phyloP scores from a whole-genome alignment of 202 grass and related monocot species.

The Zizania palustris region DNA sequence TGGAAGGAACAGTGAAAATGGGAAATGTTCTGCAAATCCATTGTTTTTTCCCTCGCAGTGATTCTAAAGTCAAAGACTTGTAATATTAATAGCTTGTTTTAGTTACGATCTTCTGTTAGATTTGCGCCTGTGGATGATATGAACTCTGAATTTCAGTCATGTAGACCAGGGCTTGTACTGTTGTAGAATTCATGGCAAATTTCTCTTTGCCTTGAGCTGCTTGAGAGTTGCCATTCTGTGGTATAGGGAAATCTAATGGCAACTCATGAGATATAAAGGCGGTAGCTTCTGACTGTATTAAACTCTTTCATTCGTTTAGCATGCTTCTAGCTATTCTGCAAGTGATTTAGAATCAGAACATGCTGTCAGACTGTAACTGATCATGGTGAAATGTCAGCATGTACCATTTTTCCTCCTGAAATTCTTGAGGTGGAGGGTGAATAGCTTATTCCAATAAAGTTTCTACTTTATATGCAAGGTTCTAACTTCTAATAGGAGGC shows the following conservation, averaged over 20 bases:
- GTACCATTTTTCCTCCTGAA: neutral
- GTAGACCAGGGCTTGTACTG: constrained; percentile 8
- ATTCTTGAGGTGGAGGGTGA: neutral
- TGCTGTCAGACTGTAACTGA: neutral
- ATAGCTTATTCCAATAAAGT: neutral
- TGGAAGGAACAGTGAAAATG: constrained; percentile 81
- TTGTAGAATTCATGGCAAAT: constrained; percentile 34
- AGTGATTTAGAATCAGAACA: constrained; percentile 6
- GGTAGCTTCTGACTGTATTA: neutral
- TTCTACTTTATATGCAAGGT: neutral
- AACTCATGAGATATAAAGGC: constrained; percentile 32
- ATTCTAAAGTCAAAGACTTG: constrained; percentile 3
- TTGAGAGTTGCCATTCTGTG: constrained; percentile 36
- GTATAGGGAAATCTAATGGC: constrained; percentile 38
- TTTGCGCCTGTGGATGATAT: constrained; percentile 13
- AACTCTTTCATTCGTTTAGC: neutral
- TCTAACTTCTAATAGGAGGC: neutral
- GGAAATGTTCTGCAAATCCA: neutral
- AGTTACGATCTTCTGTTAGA: constrained; percentile 20
- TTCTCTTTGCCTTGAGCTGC: constrained; percentile 33
- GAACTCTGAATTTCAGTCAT: neutral
- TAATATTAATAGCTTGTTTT: constrained; percentile 21
- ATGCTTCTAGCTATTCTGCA: neutral
- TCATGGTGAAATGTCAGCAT: no score
- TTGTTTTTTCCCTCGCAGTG: neutral